Evolutionary conservation across 169 alveolate species (phyloP).

Genomic region (Perkinsus chesapeaki): DNA sequence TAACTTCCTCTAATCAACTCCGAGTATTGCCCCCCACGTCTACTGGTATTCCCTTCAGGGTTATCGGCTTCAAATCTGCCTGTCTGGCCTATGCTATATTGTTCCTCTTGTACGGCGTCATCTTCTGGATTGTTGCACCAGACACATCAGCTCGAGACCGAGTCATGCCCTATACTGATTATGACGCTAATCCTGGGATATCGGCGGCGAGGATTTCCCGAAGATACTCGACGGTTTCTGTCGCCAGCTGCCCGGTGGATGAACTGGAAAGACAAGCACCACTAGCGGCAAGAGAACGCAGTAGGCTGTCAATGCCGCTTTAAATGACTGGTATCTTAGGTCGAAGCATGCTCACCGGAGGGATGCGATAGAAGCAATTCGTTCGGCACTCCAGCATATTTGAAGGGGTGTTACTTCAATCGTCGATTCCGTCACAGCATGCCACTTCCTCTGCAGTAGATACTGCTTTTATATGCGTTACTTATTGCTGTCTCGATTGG

Average conservation of each 20-base stretch:
- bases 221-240: neutral
- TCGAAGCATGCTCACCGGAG: neutral
- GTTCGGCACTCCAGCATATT: too few species aligned
- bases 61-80: neutral
- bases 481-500: too few species aligned
- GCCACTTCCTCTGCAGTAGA: too few species aligned
- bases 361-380: too few species aligned
- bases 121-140: neutral
- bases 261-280: too few species aligned
- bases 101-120: neutral
- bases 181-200: neutral
- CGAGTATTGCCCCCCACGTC: too few species aligned
- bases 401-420: too few species aligned
- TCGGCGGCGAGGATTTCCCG: neutral
- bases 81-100: neutral
- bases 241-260: neutral
- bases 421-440: too few species aligned
- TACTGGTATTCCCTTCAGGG: neutral
- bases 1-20: neutral
- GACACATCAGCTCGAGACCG: neutral
- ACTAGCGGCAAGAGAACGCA: neutral
- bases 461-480: too few species aligned
- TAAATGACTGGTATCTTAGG: neutral
- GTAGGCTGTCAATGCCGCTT: neutral
- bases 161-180: neutral